phyloP scores from a whole-genome alignment of 176 grass and related monocot genomes.

The Zea mays region DNA sequence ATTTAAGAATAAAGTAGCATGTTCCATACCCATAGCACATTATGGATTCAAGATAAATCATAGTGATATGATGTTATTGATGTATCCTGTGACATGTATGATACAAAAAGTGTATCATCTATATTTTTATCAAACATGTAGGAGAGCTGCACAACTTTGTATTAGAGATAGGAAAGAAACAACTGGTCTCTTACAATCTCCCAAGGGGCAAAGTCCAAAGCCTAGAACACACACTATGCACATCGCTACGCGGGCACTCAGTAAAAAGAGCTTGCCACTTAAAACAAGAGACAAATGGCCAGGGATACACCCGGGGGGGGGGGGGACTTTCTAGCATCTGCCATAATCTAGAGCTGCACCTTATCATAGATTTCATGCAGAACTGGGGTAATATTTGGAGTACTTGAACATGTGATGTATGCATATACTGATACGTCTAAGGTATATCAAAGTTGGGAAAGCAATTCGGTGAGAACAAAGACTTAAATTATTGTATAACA shows the following conservation, averaged over 20 bases:
- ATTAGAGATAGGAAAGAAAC: not conserved
- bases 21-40: conserved; percentile 4
- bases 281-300: not conserved
- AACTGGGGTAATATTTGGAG: not conserved
- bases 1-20: not conserved
- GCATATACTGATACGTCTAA: not conserved
- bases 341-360: not conserved
- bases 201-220: not conserved
- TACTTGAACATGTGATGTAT: conserved; percentile 11
- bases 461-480: not conserved
- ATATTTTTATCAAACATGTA: not conserved
- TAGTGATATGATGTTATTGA: not conserved
- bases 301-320: no score
- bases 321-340: not conserved
- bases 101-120: conserved; percentile 6
- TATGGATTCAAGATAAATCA: not conserved
- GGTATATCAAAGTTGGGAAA: not conserved
- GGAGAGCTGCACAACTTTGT: not conserved
- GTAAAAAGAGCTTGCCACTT: not conserved
- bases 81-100: not conserved
- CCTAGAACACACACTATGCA: not conserved
- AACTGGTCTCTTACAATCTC: not conserved
- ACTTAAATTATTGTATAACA: not conserved
- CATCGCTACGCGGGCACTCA: not conserved
- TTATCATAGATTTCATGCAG: not conserved